These are phyloP conservation scores for Fusarium sp. DNA, from an alignment of 2,329 filamentous ascomycete species.

Conservation along the genomic window DNA sequence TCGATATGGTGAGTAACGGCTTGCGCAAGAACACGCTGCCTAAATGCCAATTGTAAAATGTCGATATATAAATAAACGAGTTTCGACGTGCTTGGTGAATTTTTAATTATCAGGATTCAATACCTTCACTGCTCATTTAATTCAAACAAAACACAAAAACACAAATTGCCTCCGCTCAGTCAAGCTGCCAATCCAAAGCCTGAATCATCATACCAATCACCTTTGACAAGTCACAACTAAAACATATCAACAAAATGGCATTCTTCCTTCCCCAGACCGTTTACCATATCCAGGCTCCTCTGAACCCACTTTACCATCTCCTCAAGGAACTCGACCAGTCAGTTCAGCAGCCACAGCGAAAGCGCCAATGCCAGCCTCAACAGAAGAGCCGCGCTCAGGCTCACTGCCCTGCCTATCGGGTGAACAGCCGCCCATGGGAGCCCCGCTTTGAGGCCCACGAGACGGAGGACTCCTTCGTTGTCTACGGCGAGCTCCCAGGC, in stretches of 20 bases:
- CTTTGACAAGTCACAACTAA: neutral
- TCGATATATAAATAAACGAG: neutral
- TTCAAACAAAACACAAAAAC: neutral
- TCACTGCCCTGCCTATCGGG: neutral
- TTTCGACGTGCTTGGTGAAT: accelerated
- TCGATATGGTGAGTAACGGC: constrained; percentile 10
- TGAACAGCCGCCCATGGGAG: constrained; percentile 8
- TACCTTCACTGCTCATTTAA: neutral
- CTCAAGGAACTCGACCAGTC: constrained; percentile 25
- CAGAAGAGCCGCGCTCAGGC: constrained; percentile 41
- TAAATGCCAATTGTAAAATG: neutral
- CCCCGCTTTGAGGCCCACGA: constrained; percentile 15
- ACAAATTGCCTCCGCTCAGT: neutral
- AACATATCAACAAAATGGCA: constrained; percentile 14
- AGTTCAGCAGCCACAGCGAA: constrained; percentile 20
- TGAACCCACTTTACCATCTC: constrained; percentile 24
- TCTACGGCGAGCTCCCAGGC: constrained; percentile 81
- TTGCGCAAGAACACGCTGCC: constrained; percentile 11
- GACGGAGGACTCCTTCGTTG: constrained; percentile 70
- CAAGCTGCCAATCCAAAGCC: neutral
- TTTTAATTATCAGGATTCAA: neutral
- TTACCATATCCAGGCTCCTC: constrained; percentile 11
- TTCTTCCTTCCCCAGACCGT: constrained; percentile 26
- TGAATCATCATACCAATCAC: neutral
- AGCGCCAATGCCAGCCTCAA: constrained; percentile 21